Evolutionary conservation across 345 rosid species (phyloP).

Genomic region (Anacardium occidentale): DNA sequence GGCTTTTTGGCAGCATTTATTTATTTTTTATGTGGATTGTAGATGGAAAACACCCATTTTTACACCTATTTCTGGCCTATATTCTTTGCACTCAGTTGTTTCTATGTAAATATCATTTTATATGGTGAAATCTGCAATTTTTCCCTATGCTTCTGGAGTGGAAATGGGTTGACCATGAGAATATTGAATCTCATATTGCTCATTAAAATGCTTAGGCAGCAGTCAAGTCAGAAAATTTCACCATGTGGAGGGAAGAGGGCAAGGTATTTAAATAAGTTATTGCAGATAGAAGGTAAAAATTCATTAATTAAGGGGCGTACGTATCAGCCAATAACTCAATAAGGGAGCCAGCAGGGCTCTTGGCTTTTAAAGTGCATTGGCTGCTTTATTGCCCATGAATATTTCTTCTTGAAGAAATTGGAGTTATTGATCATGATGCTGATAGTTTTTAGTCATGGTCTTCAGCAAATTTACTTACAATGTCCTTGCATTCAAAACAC

Average conservation of each 20-base stretch:
- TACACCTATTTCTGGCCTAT: neutral
- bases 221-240: neutral
- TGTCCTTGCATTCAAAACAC: neutral
- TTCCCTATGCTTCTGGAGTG: neutral
- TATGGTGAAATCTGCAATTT: conserved; percentile 8
- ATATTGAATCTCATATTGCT: conserved; percentile 3
- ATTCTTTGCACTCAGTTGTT: too few relatives aligned
- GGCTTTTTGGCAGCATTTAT: neutral
- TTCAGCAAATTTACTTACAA: neutral
- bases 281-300: neutral
- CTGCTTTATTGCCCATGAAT: neutral
- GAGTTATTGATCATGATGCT: neutral
- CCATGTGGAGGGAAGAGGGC: neutral
- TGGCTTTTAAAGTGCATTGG: neutral
- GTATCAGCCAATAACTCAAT: too few relatives aligned
- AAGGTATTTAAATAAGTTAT: neutral
- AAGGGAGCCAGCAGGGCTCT: too few relatives aligned
- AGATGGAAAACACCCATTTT: neutral
- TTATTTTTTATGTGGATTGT: neutral
- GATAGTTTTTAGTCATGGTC: neutral
- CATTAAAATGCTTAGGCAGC: neutral
- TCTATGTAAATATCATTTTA: neutral
- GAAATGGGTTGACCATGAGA: conserved; percentile 5
- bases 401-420: neutral
- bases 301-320: neutral